Percentiles rank a stretch among this genome's conserved stretches.
Evolutionary conservation across 805 yeast genomes (phyloP).

Genomic region (Nakazawaea ambrosiae): DNA sequence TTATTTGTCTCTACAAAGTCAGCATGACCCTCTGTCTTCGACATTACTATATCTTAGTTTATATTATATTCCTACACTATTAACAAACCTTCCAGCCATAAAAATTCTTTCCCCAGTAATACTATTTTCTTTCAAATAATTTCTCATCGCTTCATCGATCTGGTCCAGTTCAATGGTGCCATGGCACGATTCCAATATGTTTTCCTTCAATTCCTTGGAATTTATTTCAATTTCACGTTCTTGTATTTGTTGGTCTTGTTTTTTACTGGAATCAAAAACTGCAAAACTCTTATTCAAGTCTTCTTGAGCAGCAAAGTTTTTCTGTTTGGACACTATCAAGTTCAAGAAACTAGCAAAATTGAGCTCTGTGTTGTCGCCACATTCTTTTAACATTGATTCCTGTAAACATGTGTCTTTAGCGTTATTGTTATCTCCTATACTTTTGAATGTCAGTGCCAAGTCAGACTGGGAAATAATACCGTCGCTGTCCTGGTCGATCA

Average conservation of each 20-base stretch:
- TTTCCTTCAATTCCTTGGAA: conserved; percentile 39
- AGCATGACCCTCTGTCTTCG: too few species aligned
- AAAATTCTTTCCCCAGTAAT: conserved; percentile 54
- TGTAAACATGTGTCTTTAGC: conserved; percentile 30
- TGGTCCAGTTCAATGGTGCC: conserved; percentile 25
- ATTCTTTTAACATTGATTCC: conserved; percentile 37
- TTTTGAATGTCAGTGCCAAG: conserved; percentile 43
- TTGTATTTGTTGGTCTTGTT: not conserved
- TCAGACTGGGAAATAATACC: conserved; percentile 53
- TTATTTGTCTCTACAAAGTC: too few species aligned
- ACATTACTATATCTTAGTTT: too few species aligned
- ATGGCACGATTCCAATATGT: conserved; percentile 34
- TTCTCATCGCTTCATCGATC: conserved; percentile 43
- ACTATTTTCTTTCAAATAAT: conserved; percentile 47
- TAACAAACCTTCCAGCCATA: conserved; percentile 56
- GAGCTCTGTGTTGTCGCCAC: conserved; percentile 30
- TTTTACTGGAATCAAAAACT: conserved; percentile 32
- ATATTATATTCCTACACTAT: conserved; percentile 29
- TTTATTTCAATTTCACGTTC: conserved; percentile 15
- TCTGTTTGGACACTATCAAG: conserved; percentile 45
- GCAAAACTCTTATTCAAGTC: conserved; percentile 55
- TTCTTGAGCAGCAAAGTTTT: conserved; percentile 39
- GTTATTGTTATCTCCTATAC: conserved; percentile 37
- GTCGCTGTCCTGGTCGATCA: conserved; percentile 79
- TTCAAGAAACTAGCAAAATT: conserved; percentile 63